These are phyloP conservation scores for Aspergillus sp. DNA, from an alignment of 2,329 filamentous ascomycete genomes.

Conservation along the genomic window DNA sequence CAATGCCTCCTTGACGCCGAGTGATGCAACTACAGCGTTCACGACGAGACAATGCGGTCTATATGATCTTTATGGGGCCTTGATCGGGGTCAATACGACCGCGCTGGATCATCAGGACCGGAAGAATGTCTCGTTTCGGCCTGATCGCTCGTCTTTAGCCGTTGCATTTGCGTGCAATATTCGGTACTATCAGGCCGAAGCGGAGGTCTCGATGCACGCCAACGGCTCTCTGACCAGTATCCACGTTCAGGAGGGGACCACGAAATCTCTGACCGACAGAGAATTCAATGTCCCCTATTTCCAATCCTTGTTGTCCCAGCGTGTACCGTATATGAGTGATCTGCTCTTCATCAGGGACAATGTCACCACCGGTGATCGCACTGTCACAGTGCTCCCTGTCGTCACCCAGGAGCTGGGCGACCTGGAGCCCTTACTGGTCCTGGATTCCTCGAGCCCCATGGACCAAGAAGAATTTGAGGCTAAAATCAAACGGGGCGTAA, in stretches of 20 bases:
- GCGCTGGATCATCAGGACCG: too few relatives aligned
- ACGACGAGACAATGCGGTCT: constrained; percentile 17
- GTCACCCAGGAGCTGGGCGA: constrained; percentile 24
- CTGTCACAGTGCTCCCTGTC: constrained; percentile 21
- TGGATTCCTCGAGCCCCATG: constrained; percentile 23
- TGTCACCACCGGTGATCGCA: constrained; percentile 16
- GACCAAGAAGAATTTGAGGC: constrained; percentile 15
- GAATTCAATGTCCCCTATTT: constrained; percentile 25
- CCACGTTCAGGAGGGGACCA: constrained; percentile 11
- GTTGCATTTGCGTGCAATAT: constrained; percentile 25
- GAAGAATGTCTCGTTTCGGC: constrained; percentile 1
- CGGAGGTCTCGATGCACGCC: constrained; percentile 22
- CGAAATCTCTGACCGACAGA: constrained; percentile 8
- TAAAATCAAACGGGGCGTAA: constrained; percentile 19
- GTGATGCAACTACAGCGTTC: constrained; percentile 14
- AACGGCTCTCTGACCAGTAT: constrained; percentile 25
- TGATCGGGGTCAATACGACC: constrained; percentile 23
- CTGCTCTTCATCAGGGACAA: constrained; percentile 23
- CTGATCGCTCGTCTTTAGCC: constrained; percentile 16
- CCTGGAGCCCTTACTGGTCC: constrained; percentile 18
- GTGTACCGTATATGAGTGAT: constrained; percentile 25
- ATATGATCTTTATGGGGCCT: constrained; percentile 24
- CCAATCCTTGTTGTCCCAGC: constrained; percentile 20
- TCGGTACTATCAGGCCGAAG: constrained; percentile 19
- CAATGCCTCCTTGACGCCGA: constrained; percentile 4